phyloP scores from a whole-genome alignment of 257 asterid genomes.

The Solanum pimpinellifolium region DNA sequence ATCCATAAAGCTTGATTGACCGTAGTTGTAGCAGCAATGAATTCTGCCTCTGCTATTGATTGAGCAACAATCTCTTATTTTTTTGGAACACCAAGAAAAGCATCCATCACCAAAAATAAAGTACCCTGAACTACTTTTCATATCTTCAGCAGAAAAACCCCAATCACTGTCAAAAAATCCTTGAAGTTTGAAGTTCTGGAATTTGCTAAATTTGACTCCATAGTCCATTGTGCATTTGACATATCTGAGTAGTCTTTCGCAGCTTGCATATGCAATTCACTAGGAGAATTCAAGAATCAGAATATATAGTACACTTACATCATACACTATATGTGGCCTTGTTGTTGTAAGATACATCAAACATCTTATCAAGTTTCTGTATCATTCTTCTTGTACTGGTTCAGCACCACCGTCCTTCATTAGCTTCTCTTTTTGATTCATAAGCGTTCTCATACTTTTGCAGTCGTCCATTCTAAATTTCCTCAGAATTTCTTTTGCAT shows the following conservation, averaged over 20 bases:
- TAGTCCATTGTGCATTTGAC: no score
- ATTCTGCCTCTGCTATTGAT: background rate
- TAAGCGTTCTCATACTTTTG: background rate
- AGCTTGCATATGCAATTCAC: no score
- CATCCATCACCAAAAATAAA: no score
- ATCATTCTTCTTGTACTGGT: background rate
- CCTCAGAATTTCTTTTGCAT: background rate
- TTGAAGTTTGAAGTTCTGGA: no score
- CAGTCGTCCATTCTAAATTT: background rate
- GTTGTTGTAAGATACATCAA: background rate
- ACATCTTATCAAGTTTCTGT: background rate
- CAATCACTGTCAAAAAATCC: no score
- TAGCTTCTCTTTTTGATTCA: background rate
- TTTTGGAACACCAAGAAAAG: background rate
- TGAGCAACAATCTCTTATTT: background rate
- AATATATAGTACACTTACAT: no score
- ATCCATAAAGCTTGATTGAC: background rate
- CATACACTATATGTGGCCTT: no score
- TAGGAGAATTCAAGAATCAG: no score
- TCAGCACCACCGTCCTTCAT: background rate
- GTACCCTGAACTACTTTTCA: no score
- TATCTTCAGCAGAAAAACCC: no score
- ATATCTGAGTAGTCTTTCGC: no score
- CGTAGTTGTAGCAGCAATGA: background rate
- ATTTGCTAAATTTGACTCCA: no score